phyloP scores from a whole-genome alignment of 2,329 filamentous ascomycete species.

The Colletotrichum eleusines region DNA sequence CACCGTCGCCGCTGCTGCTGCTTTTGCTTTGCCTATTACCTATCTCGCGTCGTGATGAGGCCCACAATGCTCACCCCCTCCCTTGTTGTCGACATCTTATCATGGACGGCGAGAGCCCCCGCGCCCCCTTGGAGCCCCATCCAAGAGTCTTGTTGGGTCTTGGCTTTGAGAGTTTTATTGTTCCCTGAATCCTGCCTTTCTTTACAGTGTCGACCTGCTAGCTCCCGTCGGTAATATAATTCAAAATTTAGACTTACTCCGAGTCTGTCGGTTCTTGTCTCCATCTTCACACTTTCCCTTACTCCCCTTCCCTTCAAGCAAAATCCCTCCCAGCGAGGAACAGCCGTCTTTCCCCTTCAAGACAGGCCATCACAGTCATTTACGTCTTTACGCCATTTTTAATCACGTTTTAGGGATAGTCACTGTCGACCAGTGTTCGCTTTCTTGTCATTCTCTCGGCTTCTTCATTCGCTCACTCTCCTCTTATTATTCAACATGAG shows the following conservation, averaged over 20 bases:
- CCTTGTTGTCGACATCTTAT: conserved; percentile 24
- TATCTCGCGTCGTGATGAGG: not conserved
- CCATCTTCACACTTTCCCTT: conserved; percentile 13
- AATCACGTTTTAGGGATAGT: not conserved
- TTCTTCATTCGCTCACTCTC: not conserved
- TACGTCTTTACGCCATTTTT: conserved; percentile 22
- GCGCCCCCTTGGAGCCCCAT: not conserved
- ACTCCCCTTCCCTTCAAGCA: not conserved
- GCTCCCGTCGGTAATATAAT: conserved; percentile 31
- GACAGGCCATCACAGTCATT: conserved; percentile 34
- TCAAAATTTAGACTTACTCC: conserved; percentile 36
- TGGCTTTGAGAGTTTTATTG: conserved; percentile 13
- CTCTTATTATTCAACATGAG: conserved; percentile 24
- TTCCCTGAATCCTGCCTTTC: not conserved
- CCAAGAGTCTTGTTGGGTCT: conserved; percentile 18
- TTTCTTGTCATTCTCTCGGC: conserved; percentile 26
- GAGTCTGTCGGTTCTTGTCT: conserved; percentile 7
- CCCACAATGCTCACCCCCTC: not conserved
- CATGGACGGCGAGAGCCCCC: conserved; percentile 22
- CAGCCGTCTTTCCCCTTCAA: conserved; percentile 20
- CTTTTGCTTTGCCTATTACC: too few species aligned
- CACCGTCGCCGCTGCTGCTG: conserved; percentile 12
- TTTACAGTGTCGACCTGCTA: conserved; percentile 20
- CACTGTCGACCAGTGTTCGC: conserved; percentile 36
- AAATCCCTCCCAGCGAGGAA: conserved; percentile 34